Base-by-base conservation (phyloP, 2,329 filamentous ascomycete species). In the Tolypocladium pustulatum region DNA sequence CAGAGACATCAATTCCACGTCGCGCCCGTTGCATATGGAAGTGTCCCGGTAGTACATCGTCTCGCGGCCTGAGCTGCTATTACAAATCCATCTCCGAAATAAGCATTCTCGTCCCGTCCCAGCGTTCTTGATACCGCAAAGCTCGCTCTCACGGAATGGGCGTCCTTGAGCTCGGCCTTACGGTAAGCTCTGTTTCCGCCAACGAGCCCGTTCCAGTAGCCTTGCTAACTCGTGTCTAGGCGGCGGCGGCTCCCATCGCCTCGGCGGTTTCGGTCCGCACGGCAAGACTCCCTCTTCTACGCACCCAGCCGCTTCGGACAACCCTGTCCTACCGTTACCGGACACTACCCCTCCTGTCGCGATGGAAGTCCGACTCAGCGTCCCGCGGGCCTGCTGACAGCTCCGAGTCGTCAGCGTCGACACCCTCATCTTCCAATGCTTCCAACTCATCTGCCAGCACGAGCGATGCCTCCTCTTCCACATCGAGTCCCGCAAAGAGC, bases 231-330 rank as follows among this genome's bases (percentile, higher is more conserved):
- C 13, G 13, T 1, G 32, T 27, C 13, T 20, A 61, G 61, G 55
- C 64, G 58, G 63, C 62, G 41, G 58, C 59, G 30, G 54, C 55
- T 49, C 63, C 64, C 36, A 46, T 62, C 22, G 54, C 60, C 25
- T 61, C 65, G 58, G 58, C 65, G 30, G 57, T 66, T 57, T 58
- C 61, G 56, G 59, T 68, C 32, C 65, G 62, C 58, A 58, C 55
- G 34, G 46, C 53, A 58, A 64, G 55, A 56, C 20, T 59, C 51
- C 34, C 64, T 57, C 51, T 58, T 55, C 55, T 58, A 43, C 41
- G 58, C 60, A 22, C 57, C 54, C 34, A 52, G 27, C 46, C 57
- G 0, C 37, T 59, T 51, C 63, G 55, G 56, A 55, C 58, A 37
- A 54, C 58, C 17, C 41, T 59, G n/a, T 46, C 57, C 43, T 57